A percentile compares a stretch with the other conserved stretches of the same genome.
phyloP scores from a whole-genome alignment of 768 basidiomycete species.

The Phylloporus sp. region DNA sequence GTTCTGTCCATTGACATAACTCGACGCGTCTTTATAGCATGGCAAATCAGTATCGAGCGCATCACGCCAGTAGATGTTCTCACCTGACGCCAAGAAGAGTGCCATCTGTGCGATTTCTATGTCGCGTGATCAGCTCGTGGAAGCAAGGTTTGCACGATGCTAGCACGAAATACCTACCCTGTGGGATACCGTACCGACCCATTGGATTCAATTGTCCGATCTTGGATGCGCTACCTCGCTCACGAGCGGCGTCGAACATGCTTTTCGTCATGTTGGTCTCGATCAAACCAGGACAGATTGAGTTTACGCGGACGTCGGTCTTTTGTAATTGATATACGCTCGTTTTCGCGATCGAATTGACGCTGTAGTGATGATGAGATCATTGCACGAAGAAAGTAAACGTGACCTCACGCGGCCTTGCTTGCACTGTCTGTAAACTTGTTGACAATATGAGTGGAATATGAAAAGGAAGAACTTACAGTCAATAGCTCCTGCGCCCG shows the following conservation, averaged over 20 bases:
- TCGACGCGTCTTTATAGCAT: conserved; percentile 63
- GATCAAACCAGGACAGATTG: conserved; percentile 88
- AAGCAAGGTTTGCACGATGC: conserved; percentile 10
- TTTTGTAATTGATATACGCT: conserved; percentile 73
- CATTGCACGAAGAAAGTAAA: neutral
- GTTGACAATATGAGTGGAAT: conserved; percentile 9
- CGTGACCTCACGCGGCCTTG: conserved; percentile 77
- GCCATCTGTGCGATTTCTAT: conserved; percentile 84
- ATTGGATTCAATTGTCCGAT: conserved; percentile 79
- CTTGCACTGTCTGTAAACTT: conserved; percentile 71
- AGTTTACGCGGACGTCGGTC: conserved; percentile 83
- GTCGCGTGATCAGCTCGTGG: conserved; percentile 10
- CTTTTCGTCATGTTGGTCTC: conserved; percentile 86
- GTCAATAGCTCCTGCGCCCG: conserved; percentile 76
- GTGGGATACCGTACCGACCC: conserved; percentile 74
- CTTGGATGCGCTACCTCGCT: conserved; percentile 66
- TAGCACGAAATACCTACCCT: conserved; percentile 45
- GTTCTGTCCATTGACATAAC: conserved; percentile 95
- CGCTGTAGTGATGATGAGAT: conserved; percentile 40
- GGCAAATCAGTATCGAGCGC: conserved; percentile 6
- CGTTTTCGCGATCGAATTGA: conserved; percentile 85
- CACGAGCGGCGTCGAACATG: conserved; percentile 75
- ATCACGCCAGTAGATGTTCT: conserved; percentile 16
- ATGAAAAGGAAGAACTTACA: conserved; percentile 44
- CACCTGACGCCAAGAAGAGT: conserved; percentile 85